Conservation (phyloP, 495 filamentous ascomycete genomes). For the Schizothecium vesticola region DNA sequence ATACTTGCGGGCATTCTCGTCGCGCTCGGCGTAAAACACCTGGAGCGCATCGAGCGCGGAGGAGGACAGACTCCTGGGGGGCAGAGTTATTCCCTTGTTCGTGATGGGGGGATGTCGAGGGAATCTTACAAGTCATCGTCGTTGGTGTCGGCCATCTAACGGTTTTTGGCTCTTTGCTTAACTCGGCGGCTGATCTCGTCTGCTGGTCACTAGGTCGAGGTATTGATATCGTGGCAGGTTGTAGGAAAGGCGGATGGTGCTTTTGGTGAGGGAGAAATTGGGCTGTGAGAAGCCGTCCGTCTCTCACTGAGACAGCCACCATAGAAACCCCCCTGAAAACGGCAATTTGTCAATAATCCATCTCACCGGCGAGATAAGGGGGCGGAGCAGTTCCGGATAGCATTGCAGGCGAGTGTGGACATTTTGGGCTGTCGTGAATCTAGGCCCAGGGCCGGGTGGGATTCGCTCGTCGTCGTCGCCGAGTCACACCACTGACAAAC, state of each 20-base stretch:
- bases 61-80: constrained; percentile 49
- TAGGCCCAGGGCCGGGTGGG: neutral
- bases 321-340: neutral
- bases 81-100: neutral
- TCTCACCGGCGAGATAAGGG: neutral
- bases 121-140: constrained; percentile 39
- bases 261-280: constrained; percentile 1
- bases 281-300: neutral
- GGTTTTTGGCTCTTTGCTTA: neutral
- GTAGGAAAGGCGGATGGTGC: neutral
- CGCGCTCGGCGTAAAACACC: constrained; percentile 64
- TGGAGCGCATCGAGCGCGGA: constrained; percentile 58
- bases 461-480: neutral
- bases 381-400: neutral
- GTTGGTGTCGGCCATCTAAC: constrained; percentile 14
- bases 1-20: constrained; percentile 56
- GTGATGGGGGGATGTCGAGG: neutral
- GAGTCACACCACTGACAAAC: neutral
- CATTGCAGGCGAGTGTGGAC: neutral
- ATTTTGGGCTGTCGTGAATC: neutral
- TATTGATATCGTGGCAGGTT: neutral
- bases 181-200: neutral
- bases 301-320: neutral
- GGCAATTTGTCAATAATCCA: neutral
- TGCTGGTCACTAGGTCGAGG: neutral